These are phyloP conservation scores for Lodderomyces jiufengensis DNA, from an alignment of 1,139 yeast species.

Conservation along the genomic window DNA sequence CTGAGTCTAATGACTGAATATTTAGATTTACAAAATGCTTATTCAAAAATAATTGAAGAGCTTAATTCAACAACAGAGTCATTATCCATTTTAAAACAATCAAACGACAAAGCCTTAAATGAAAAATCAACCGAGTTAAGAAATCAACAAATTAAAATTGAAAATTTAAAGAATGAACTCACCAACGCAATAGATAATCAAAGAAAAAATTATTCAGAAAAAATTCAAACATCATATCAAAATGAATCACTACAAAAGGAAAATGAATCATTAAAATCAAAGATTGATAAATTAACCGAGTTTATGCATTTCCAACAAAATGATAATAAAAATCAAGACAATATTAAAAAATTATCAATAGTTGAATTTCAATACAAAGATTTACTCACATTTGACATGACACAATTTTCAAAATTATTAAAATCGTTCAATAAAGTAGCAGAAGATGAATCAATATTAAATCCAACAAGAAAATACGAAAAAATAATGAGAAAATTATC, in stretches of 20 bases:
- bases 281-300: conserved; percentile 8
- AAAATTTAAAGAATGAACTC: conserved; percentile 30
- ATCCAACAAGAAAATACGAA: conserved; percentile 51
- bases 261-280: conserved; percentile 20
- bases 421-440: conserved; percentile 51
- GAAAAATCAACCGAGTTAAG: conserved; percentile 25
- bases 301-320: conserved; percentile 16
- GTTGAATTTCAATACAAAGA: conserved; percentile 39
- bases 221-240: conserved; percentile 40
- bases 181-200: conserved; percentile 47
- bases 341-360: conserved; percentile 17
- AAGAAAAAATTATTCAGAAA: conserved; percentile 47
- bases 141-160: conserved; percentile 13
- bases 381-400: conserved; percentile 33
- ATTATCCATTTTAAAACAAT: conserved; percentile 17
- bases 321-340: conserved; percentile 17
- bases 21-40: conserved; percentile 10
- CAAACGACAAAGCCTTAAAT: conserved; percentile 27
- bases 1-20: conserved; percentile 8
- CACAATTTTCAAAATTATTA: conserved; percentile 41
- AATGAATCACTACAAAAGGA: conserved; percentile 41
- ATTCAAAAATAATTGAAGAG: conserved; percentile 7
- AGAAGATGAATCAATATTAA: conserved; percentile 55
- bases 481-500: conserved; percentile 26
- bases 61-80: conserved; percentile 1